Evolutionary conservation across 1,284 basidiomycete species (phyloP), one percentile per base, ranked within the genome.

Genomic region (Ustilago vetiveriae): DNA sequence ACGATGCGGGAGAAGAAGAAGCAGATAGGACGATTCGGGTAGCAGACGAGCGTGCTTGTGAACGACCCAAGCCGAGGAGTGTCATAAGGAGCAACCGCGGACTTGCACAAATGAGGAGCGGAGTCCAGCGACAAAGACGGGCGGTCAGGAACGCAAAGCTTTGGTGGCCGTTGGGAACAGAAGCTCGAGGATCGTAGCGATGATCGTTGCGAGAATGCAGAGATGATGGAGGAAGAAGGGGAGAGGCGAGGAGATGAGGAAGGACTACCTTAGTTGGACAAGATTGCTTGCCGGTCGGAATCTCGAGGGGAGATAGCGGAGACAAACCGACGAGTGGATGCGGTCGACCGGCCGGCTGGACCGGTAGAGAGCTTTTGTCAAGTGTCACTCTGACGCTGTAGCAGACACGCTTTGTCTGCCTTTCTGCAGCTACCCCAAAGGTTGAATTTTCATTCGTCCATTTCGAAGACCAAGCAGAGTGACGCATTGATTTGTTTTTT

Each of bases 1-100:
- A 7, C n/a, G 35, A 21, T 27, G 55, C 19, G 41, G 10, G 17
- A 42, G 38, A 19, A 42, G 38, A 19, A 26, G 48, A 45, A 16
- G 52, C 42, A 21, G 53, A 36, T 23, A 45, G 26, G 32, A 36
- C 41, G 49, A 68, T 50, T 46, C 46, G 40, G 30, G 58, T 52
- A 49, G 58, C 65, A 49, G 65, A 68, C 41, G 62, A 50, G 38
- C 62, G 55, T 48, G 62, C 62, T 58, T 65, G 62, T 49, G 46
- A 65, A 46, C 62, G 62, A 53, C 46, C 50, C 46, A 58, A 38
- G 46, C 55, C 54, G 48, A 65, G 45, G 50, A 65, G 55, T 65
- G 62, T 58, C 62, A 65, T 65, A 53, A 35, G 62, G 46, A 52
- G 62, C 30, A 56, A 37, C 19, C 11, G 37, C 33, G 36, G 48